These are phyloP conservation scores for Pyrrhoderma noxium DNA, from an alignment of 1,284 basidiomycete species.

Conservation along the genomic window DNA sequence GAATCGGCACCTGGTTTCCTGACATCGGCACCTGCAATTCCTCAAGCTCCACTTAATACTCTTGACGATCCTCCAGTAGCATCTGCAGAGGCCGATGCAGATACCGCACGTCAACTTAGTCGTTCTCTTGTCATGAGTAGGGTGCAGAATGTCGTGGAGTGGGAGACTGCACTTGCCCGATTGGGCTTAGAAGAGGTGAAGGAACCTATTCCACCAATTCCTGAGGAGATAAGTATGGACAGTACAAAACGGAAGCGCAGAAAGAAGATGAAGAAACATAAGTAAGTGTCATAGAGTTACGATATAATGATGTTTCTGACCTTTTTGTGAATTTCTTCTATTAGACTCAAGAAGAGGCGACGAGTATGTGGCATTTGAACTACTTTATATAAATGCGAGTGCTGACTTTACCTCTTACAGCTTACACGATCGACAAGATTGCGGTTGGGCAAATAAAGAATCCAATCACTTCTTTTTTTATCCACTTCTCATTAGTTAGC, in stretches of 20 bases:
- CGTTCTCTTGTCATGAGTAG: slow-evolving; percentile 58
- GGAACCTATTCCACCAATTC: slow-evolving; percentile 38
- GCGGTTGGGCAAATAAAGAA: slow-evolving; percentile 22
- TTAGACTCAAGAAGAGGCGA: slow-evolving; percentile 40
- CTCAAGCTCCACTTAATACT: slow-evolving; percentile 23
- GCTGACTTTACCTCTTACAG: slow-evolving; percentile 17
- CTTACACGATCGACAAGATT: slow-evolving; percentile 25
- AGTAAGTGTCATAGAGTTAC: slow-evolving; percentile 44
- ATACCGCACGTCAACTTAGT: slow-evolving; percentile 65
- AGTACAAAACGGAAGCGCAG: slow-evolving; percentile 74
- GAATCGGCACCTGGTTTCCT: slow-evolving; percentile 31
- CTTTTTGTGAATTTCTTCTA: slow-evolving; percentile 3
- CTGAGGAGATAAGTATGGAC: slow-evolving; percentile 55
- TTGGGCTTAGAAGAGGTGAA: slow-evolving; percentile 50
- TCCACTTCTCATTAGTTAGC: no score
- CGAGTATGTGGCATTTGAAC: slow-evolving; percentile 27
- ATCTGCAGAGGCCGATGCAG: slow-evolving; percentile 62
- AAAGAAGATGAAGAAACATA: slow-evolving; percentile 90
- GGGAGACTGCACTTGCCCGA: slow-evolving; percentile 54
- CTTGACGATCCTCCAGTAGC: slow-evolving; percentile 46
- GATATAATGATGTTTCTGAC: background rate
- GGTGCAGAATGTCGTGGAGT: slow-evolving; percentile 50
- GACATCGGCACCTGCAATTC: slow-evolving; percentile 19
- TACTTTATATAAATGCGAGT: background rate
- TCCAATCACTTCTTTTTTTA: no score